These are phyloP conservation scores for Begonia peltatifolia DNA, from an alignment of 306 rosid genomes.

Conservation along the genomic window DNA sequence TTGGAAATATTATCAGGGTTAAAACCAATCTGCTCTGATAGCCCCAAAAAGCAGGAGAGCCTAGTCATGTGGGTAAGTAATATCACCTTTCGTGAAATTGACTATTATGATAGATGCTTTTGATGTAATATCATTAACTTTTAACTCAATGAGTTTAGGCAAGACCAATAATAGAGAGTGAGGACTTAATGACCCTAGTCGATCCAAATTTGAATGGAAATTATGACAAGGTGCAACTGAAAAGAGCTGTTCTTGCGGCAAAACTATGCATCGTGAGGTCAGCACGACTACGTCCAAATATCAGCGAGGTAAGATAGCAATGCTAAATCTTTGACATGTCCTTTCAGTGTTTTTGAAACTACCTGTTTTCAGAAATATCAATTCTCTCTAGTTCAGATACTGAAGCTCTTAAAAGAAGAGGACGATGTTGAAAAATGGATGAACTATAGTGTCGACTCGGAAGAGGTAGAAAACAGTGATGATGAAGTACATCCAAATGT, in stretches of 20 bases:
- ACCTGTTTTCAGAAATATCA: background rate
- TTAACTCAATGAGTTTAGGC: slow-evolving; percentile 32
- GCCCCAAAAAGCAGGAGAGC: slow-evolving; percentile 55
- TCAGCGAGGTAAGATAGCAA: slow-evolving; percentile 37
- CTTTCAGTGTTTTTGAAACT: background rate
- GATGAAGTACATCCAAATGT: slow-evolving; percentile 85
- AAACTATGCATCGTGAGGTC: slow-evolving; percentile 51
- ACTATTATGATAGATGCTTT: background rate
- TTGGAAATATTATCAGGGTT: slow-evolving; percentile 81
- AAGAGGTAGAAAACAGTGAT: slow-evolving; percentile 44
- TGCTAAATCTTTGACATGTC: background rate
- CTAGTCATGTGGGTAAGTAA: slow-evolving; percentile 82
- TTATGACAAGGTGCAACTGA: slow-evolving; percentile 40
- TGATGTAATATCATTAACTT: slow-evolving; percentile 1
- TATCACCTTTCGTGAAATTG: background rate
- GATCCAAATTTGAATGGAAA: slow-evolving; percentile 61
- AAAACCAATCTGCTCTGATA: slow-evolving; percentile 49
- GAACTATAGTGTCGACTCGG: slow-evolving; percentile 17
- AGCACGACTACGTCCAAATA: slow-evolving; percentile 67
- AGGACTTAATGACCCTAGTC: slow-evolving; percentile 34
- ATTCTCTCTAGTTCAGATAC: slow-evolving; percentile 26
- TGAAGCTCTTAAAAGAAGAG: slow-evolving; percentile 55
- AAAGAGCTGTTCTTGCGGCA: slow-evolving; percentile 65
- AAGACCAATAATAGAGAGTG: slow-evolving; percentile 55
- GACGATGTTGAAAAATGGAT: slow-evolving; percentile 17